These are phyloP conservation scores for Leptodermis oblonga DNA, from an alignment of 257 asterid genomes.

Conservation along the genomic window DNA sequence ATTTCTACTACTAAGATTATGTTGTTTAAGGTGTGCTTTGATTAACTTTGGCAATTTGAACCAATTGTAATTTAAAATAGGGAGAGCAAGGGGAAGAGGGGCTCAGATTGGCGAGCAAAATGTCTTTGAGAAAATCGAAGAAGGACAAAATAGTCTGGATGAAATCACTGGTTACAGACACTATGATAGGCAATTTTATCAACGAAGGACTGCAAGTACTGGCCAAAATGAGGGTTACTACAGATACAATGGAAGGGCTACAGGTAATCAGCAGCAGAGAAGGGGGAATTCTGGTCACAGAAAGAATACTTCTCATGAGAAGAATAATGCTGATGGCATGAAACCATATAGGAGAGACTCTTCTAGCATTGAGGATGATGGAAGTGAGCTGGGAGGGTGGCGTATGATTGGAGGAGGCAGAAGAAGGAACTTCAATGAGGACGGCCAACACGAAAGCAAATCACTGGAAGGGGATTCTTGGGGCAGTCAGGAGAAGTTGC, in stretches of 20 bases:
- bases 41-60: neutral
- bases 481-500: neutral
- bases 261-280: conserved; percentile 8
- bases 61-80: neutral
- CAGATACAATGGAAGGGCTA: neutral
- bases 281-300: neutral
- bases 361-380: neutral
- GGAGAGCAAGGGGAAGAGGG: neutral
- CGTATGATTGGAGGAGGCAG: neutral
- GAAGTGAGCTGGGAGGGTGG: neutral
- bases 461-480: neutral
- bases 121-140: neutral
- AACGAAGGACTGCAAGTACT: neutral
- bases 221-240: neutral
- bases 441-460: neutral
- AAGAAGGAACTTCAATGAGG: neutral
- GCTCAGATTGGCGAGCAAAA: neutral
- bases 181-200: neutral
- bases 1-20: neutral
- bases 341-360: neutral
- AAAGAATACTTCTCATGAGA: neutral
- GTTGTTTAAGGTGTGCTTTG: neutral
- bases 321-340: neutral
- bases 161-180: neutral
- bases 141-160: neutral